Evolutionary conservation across 495 filamentous ascomycete genomes (phyloP), one percentile per base, ranked within the genome.

Genomic region (Penicillium fimorum): DNA sequence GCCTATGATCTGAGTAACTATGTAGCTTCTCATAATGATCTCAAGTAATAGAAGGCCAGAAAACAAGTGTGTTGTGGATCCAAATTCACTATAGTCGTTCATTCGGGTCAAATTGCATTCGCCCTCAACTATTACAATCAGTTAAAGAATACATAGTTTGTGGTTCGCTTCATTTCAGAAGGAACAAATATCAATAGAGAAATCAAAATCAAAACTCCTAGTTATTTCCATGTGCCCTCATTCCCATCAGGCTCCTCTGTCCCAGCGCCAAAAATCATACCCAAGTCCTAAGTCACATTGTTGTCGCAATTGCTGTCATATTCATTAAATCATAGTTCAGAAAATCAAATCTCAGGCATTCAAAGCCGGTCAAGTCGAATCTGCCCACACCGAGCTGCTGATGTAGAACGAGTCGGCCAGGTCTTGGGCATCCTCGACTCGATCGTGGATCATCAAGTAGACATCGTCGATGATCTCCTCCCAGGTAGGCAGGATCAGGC

Each of bases 391-490:
- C 22, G 53, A 33, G 22, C n/a, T 18, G 24, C 53, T 37, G 44
- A 55, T 25, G 29, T 53, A 51, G 24, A 52, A 29, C 0, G 45
- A 43, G 2, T 46, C 32, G 22, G 46, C 56, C 18, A 66, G 24
- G 4, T 47, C 45, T 1, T 56, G 41, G 0, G 55, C 35, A n/a
- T 59, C 56, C 35, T 73, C 69, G 2, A 67, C 67, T 1, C 63
- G 46, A 13, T 70, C 63, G 0, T 57, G 7, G 49, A 73, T 58
- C 45, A 63, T 51, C 1, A 46, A 17, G 22, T 58, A 59, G 4
- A 73, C 20, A 5, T 72, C 65, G 10, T 65, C 54, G 5, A 71
- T 47, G 4, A 61, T 44, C 4, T 69, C 63, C 30, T 67, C 67
- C 61, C 59, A 70, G 13, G 49, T 42, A 0, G 70, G 70, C 7